Evolutionary conservation across 371 early-diverging fungal genomes (phyloP).

Genomic region (Mucor circinelloides): DNA sequence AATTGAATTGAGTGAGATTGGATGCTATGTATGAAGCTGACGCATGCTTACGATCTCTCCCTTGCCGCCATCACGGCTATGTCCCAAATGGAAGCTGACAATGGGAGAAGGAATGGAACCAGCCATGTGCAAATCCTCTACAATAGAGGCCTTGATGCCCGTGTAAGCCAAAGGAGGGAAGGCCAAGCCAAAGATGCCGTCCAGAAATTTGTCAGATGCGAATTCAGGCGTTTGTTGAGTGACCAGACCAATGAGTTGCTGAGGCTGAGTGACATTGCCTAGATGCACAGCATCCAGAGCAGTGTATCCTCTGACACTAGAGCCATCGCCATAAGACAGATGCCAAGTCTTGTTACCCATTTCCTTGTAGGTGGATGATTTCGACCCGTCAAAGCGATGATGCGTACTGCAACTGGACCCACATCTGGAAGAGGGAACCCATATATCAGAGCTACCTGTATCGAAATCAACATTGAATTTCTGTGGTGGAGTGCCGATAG

Average conservation of each 20-base stretch:
- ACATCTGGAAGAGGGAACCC: conserved; percentile 49
- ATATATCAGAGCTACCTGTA: conserved; percentile 60
- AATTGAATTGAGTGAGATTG: background rate
- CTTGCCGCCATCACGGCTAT: conserved; percentile 31
- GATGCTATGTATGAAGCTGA: background rate
- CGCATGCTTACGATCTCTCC: conserved; percentile 40
- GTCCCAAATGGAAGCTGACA: conserved; percentile 43
- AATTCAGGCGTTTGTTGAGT: conserved; percentile 6
- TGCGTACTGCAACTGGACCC: conserved; percentile 26
- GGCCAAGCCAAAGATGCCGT: conserved; percentile 61
- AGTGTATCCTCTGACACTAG: conserved; percentile 44
- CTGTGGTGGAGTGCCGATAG: conserved; percentile 60
- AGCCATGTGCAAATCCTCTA: conserved; percentile 24
- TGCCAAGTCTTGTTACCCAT: conserved; percentile 33
- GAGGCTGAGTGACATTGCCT: conserved; percentile 26
- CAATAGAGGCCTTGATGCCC: conserved; percentile 27
- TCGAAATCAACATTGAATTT: conserved; percentile 56
- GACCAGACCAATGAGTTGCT: conserved; percentile 34
- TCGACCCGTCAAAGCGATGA: conserved; percentile 25
- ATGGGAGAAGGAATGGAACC: conserved; percentile 28
- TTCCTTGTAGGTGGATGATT: conserved; percentile 21
- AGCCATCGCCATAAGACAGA: conserved; percentile 56
- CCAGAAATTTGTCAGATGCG: conserved; percentile 38
- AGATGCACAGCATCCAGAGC: conserved; percentile 48
- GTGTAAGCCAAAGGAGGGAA: conserved; percentile 47